These are phyloP conservation scores for Leavenworthia alabamica DNA, from an alignment of 345 rosid species.

Conservation along the genomic window DNA sequence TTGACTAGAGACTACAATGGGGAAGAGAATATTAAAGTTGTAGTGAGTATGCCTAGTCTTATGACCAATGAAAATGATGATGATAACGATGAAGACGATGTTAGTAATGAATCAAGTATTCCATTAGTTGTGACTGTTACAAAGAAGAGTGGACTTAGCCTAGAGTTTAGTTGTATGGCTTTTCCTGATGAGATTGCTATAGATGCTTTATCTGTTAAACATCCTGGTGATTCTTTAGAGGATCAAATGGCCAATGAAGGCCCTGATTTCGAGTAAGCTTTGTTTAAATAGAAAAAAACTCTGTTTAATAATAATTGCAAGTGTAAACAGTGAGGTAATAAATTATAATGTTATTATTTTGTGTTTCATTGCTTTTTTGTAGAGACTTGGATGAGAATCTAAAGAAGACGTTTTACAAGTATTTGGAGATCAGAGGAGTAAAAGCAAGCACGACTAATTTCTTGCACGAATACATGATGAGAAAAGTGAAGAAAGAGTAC, in stretches of 20 bases:
- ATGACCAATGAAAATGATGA: slow-evolving; percentile 27
- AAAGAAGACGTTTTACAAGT: slow-evolving; percentile 74
- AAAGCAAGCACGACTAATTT: slow-evolving; percentile 66
- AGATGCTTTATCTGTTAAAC: slow-evolving; percentile 49
- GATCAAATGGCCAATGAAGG: slow-evolving; percentile 64
- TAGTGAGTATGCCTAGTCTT: slow-evolving; percentile 76
- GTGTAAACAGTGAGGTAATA: background rate
- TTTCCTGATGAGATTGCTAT: slow-evolving; percentile 60
- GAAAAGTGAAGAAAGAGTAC: slow-evolving; percentile 67
- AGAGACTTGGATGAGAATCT: slow-evolving; percentile 90
- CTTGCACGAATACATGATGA: slow-evolving; percentile 78
- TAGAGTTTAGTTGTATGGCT: slow-evolving; percentile 67
- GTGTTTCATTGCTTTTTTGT: slow-evolving; percentile 6
- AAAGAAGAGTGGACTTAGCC: slow-evolving; percentile 45
- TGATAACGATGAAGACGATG: slow-evolving; percentile 32
- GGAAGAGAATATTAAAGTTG: slow-evolving; percentile 61
- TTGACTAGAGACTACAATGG: slow-evolving; percentile 66
- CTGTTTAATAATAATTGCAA: background rate
- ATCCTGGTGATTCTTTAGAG: slow-evolving; percentile 37
- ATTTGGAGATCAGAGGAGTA: slow-evolving; percentile 73
- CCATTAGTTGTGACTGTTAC: slow-evolving; percentile 60
- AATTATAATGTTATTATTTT: slow-evolving; percentile 8
- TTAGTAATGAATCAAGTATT: slow-evolving; percentile 43
- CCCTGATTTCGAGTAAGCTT: slow-evolving; percentile 82
- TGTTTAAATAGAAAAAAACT: background rate